Conservation (phyloP, 2,329 filamentous ascomycete genomes). For the Cyanodermella asteris region DNA sequence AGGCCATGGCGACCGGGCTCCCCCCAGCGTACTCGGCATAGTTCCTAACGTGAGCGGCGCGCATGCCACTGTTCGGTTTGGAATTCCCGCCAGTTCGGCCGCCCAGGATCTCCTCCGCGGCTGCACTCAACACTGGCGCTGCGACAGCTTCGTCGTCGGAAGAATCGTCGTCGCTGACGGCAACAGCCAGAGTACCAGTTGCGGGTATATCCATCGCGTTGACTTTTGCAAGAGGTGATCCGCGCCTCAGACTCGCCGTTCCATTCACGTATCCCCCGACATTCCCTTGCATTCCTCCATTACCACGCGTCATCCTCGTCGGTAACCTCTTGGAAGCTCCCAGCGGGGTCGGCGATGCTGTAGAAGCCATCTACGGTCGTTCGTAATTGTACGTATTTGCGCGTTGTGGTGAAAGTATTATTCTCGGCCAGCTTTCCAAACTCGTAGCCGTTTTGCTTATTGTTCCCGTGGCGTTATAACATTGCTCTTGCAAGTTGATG, state of each 20-base stretch:
- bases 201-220: conserved; percentile 3
- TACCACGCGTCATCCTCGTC: conserved; percentile 1
- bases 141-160: conserved; percentile 80
- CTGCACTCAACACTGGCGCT: conserved; percentile 69
- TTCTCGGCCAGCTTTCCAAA: too few species aligned
- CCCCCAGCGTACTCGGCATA: conserved; percentile 26
- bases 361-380: too few species aligned
- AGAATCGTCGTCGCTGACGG: too few species aligned
- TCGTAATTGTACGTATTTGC: too few species aligned
- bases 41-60: conserved; percentile 32
- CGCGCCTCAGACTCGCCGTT: conserved; percentile 7
- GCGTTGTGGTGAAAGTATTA: too few species aligned
- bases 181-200: conserved; percentile 26
- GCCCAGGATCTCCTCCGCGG: conserved; percentile 64
- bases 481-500: too few species aligned
- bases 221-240: conserved; percentile 4
- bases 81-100: too few species aligned
- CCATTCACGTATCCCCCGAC: conserved; percentile 2
- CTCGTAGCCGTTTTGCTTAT: too few species aligned
- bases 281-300: conserved; percentile 4
- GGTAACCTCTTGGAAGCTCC: conserved; percentile 3
- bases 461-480: too few species aligned
- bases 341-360: conserved; percentile 6
- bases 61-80: too few species aligned
- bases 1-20: conserved; percentile 12